Evolutionary conservation across 345 rosid species (phyloP), one percentile per base, ranked within the genome.

Genomic region (Theobroma cacao): DNA sequence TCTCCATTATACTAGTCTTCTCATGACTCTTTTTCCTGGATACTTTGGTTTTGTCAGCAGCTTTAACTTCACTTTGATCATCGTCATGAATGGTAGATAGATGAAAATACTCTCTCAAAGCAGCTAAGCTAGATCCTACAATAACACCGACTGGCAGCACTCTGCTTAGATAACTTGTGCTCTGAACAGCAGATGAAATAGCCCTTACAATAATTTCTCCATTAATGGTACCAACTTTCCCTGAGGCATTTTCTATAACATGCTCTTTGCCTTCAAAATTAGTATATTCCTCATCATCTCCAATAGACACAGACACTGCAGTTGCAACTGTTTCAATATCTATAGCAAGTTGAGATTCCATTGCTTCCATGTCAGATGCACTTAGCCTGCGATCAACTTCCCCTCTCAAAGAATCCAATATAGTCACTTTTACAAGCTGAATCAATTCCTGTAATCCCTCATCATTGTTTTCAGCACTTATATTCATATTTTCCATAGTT

Each of bases 91-190:
- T 76, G 38, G 88, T 84, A 75, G 86, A 82, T 50, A 92, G 88
- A 84, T 86, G 47, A 13, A 95, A 93, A 85, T 81, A 80, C 83
- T 91, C 87, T 83, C 95, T 88, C 82, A 95, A 76, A 76, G 94
- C 94, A 85, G 99, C 99, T 87, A 95, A 90, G 87, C 92, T 85
- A 78, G 97, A 91, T 75, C 99, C 98, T 76, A 86, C 84, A 78
- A 93, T 84, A 74, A 95, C 92, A 74, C 99, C 98, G 65, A 89
- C 83, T 36, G 98, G 99, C 82, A 95, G 75, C 10, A 91, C 88
- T 84, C 82, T 84, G 85, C 89, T 89, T 82, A 93, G 91, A 81
- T 85, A 88, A 77, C 62, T 83, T 47, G 98, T 91, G 74, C 85
- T 79, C 83, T 80, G 90, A 81, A 91, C 80, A 79, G 96, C 88